Evolutionary conservation across 1,139 yeast genomes (phyloP).

Genomic region (Protomyces inouyei): DNA sequence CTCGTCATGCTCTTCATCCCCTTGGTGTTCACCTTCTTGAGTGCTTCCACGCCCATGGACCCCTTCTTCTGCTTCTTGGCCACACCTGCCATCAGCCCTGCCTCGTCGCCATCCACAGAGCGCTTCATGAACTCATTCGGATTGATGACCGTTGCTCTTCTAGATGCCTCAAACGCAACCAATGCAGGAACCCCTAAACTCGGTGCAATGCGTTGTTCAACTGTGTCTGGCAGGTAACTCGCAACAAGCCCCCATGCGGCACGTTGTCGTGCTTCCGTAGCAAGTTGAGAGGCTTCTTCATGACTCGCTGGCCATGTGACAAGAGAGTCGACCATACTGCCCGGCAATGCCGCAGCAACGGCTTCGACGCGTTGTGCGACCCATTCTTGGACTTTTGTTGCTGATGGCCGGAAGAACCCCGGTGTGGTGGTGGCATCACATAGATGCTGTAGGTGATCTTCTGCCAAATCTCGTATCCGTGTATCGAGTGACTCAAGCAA

Average conservation of each 20-base stretch:
- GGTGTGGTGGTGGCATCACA: not conserved
- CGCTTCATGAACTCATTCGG: slow-evolving; percentile 21
- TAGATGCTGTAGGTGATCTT: not conserved
- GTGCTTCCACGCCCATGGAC: slow-evolving; percentile 21
- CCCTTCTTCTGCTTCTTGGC: slow-evolving; percentile 11
- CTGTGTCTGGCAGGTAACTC: slow-evolving; percentile 5
- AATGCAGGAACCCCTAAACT: not conserved
- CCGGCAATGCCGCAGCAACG: not conserved
- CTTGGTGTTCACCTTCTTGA: slow-evolving; percentile 18
- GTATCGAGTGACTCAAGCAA: not conserved
- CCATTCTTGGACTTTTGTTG: not conserved
- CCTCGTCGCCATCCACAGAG: not conserved
- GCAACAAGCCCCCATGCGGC: slow-evolving; percentile 10
- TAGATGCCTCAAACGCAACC: not conserved
- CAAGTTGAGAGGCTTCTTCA: not conserved
- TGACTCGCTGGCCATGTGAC: not conserved
- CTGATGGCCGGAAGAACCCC: slow-evolving; percentile 1
- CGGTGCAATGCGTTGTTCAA: not conserved
- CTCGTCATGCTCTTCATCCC: slow-evolving; percentile 26
- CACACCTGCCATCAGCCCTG: not conserved
- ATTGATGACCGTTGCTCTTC: slow-evolving; percentile 4
- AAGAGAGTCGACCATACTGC: not conserved
- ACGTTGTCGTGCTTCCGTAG: not conserved
- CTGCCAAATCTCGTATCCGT: not conserved
- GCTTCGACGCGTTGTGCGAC: not conserved